Evolutionary conservation across 2,329 filamentous ascomycete genomes (phyloP).

Genomic region (Niveomyces coronatus): DNA sequence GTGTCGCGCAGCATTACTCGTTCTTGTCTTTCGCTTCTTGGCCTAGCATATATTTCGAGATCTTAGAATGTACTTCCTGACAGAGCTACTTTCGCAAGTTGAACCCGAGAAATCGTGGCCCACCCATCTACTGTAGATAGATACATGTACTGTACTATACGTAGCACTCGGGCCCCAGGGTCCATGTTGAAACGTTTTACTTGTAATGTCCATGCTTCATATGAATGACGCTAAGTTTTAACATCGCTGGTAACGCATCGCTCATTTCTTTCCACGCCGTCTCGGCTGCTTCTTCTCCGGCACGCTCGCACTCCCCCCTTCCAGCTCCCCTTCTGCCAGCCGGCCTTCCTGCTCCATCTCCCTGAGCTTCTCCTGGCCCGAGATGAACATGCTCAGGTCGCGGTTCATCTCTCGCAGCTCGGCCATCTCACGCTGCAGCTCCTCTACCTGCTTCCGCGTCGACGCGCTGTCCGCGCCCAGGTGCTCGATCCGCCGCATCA

Average conservation of each 20-base stretch:
- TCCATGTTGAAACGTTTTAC: too few species aligned
- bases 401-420: constrained; percentile 80
- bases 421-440: constrained; percentile 50
- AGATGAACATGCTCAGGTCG: constrained; percentile 81
- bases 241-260: background rate
- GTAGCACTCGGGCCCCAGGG: too few species aligned
- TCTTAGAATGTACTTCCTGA: too few species aligned
- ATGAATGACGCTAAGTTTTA: background rate
- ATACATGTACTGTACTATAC: too few species aligned
- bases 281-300: constrained; percentile 50
- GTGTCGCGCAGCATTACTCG: too few species aligned
- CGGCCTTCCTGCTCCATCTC: constrained; percentile 52
- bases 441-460: constrained; percentile 46
- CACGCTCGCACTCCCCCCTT: constrained; percentile 60
- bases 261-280: constrained; percentile 38
- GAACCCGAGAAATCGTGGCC: too few species aligned
- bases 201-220: background rate
- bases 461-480: constrained; percentile 52
- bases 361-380: constrained; percentile 68
- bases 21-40: too few species aligned
- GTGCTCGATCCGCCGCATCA: constrained; percentile 74
- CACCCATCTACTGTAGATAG: too few species aligned
- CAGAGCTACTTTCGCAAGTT: too few species aligned
- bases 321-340: constrained; percentile 58
- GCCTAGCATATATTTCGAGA: too few species aligned